Percentiles rank a stretch among this genome's conserved stretches.
phyloP scores from a whole-genome alignment of 768 basidiomycete genomes.

The Suillus variegatus region DNA sequence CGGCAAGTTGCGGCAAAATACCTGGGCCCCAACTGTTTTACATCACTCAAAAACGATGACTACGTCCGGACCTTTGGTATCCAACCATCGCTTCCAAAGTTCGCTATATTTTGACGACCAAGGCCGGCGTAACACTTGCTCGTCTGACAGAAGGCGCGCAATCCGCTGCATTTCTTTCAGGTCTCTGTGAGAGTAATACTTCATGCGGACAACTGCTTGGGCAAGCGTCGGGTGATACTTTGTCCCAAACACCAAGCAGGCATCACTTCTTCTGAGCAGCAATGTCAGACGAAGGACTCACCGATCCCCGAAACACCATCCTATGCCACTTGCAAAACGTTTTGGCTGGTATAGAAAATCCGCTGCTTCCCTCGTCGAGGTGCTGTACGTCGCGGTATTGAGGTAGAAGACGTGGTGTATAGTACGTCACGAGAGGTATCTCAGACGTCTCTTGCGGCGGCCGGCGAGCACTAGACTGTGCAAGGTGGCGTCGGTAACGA shows the following conservation, averaged over 20 bases:
- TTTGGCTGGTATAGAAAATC: conserved; percentile 33
- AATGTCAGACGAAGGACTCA: conserved; percentile 23
- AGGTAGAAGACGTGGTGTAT: conserved; percentile 41
- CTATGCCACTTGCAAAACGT: conserved; percentile 49
- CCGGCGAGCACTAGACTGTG: not conserved
- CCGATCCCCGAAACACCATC: conserved; percentile 44
- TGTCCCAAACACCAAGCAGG: not conserved
- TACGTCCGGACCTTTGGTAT: conserved; percentile 21
- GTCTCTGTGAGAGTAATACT: conserved; percentile 39
- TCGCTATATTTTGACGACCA: conserved; percentile 31
- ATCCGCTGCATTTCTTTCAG: conserved; percentile 43
- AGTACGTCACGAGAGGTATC: conserved; percentile 33
- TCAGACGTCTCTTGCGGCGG: conserved; percentile 8
- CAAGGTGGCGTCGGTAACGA: conserved; percentile 27
- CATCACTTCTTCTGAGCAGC: not conserved
- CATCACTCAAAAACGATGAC: conserved; percentile 9
- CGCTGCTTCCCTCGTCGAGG: conserved; percentile 9
- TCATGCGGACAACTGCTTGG: conserved; percentile 35
- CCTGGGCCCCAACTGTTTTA: not conserved
- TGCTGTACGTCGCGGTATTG: conserved; percentile 31
- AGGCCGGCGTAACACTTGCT: conserved; percentile 32
- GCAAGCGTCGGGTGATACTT: conserved; percentile 38
- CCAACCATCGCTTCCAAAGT: conserved; percentile 43
- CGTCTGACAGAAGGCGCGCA: conserved; percentile 39
- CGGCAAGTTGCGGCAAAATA: too few species aligned